A percentile compares a stretch with the other conserved stretches of the same genome.
phyloP scores from a whole-genome alignment of 2,329 filamentous ascomycete species.

The Neonectria magnoliae region DNA sequence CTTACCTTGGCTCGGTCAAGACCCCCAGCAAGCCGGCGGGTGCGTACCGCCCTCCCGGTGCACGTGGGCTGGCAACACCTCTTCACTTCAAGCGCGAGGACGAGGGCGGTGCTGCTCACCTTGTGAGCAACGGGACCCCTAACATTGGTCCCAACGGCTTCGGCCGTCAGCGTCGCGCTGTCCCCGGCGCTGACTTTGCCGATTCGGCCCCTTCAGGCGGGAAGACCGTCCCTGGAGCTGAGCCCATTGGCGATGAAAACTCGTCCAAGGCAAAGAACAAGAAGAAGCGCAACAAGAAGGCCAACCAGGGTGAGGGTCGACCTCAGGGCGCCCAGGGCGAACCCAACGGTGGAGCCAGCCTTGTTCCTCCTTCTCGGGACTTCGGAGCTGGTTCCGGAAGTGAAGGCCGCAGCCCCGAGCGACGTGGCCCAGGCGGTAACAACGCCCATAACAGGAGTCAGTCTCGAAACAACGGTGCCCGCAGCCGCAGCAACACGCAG shows the following conservation, averaged over 20 bases:
- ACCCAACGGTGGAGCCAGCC: conserved; percentile 57
- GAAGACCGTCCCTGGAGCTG: conserved; percentile 72
- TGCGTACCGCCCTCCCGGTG: conserved; percentile 93
- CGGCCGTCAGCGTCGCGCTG: conserved; percentile 75
- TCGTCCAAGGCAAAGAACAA: conserved; percentile 94
- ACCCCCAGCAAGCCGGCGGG: conserved; percentile 97
- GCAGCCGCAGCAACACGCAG: conserved; percentile 63
- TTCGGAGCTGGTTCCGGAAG: conserved; percentile 52
- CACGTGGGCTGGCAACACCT: conserved; percentile 87
- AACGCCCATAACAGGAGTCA: conserved; percentile 58
- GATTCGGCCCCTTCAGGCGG: conserved; percentile 74
- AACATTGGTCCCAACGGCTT: conserved; percentile 83
- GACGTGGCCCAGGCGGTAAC: conserved; percentile 56
- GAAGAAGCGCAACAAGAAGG: conserved; percentile 96
- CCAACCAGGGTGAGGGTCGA: conserved; percentile 79
- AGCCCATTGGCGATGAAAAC: conserved; percentile 74
- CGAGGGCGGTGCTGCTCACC: conserved; percentile 89
- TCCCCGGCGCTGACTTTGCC: conserved; percentile 85
- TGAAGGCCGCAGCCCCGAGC: conserved; percentile 73
- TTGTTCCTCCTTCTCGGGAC: conserved; percentile 58
- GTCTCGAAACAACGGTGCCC: conserved; percentile 62
- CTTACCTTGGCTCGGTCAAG: conserved; percentile 87
- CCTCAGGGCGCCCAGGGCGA: conserved; percentile 46
- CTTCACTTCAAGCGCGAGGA: conserved; percentile 98
- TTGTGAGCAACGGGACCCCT: conserved; percentile 79